phyloP scores from a whole-genome alignment of 148 eudicot genomes.

The Chenopodium berlandieri region DNA sequence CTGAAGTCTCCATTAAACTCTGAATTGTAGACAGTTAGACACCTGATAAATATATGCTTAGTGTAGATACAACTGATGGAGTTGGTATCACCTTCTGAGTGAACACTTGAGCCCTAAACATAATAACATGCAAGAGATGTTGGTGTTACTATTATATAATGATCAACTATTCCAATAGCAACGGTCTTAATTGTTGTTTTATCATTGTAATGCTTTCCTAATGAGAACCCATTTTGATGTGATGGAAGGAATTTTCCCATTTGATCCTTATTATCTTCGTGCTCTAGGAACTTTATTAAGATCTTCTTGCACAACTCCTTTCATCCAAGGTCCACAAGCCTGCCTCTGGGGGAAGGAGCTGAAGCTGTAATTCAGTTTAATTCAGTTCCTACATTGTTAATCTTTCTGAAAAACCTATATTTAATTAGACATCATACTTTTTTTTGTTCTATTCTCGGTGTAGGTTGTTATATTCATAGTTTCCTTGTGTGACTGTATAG shows the following conservation, averaged over 20 bases:
- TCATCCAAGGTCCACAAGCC: background rate
- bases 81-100: background rate
- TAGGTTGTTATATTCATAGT: conserved; percentile 7
- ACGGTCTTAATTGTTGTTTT: background rate
- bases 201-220: background rate
- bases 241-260: background rate
- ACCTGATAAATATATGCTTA: background rate
- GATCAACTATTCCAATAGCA: background rate
- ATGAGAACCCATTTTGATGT: background rate
- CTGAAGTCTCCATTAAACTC: background rate
- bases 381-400: background rate
- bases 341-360: background rate
- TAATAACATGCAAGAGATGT: background rate
- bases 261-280: background rate
- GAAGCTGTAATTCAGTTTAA: background rate
- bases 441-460: background rate
- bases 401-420: background rate
- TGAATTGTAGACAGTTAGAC: background rate
- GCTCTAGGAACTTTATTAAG: background rate
- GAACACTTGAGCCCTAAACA: no score
- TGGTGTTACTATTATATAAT: background rate
- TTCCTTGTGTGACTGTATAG: conserved; percentile 33
- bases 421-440: background rate
- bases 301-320: background rate
- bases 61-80: background rate